Conservation (phyloP, 495 filamentous ascomycete species). For the Amorphotheca resinae region DNA sequence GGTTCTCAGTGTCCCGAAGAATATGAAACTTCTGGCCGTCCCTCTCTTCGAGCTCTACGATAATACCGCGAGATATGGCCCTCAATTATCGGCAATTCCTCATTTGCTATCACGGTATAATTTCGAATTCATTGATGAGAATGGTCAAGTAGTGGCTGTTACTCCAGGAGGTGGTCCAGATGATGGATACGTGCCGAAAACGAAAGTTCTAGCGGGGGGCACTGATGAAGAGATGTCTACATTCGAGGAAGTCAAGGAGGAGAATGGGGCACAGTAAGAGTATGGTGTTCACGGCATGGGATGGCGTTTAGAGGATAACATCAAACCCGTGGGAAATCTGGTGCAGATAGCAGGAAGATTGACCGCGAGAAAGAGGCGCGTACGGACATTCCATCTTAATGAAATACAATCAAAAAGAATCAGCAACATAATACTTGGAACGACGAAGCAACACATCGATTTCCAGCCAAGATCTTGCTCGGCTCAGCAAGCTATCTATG, state of each 20-base stretch:
- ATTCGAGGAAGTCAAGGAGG: constrained; percentile 12
- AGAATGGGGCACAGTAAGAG: constrained; percentile 23
- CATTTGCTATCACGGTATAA: constrained; percentile 89
- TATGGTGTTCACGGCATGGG: constrained; percentile 3
- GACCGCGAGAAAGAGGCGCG: no score
- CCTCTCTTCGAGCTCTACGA: constrained; percentile 97
- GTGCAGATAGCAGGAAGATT: no score
- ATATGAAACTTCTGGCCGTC: constrained; percentile 97
- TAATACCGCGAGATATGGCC: constrained; percentile 88
- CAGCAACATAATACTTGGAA: no score
- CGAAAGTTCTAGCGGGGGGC: constrained; percentile 66
- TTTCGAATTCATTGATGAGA: constrained; percentile 97
- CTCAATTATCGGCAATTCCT: constrained; percentile 90
- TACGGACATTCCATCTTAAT: no score
- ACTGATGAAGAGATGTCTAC: constrained; percentile 21
- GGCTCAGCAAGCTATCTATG: not conserved
- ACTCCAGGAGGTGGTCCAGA: constrained; percentile 59
- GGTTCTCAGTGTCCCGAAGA: constrained; percentile 95
- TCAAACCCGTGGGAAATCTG: not conserved
- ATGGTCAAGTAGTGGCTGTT: constrained; percentile 71
- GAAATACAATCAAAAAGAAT: no score
- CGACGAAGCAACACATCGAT: not conserved
- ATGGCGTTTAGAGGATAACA: constrained; percentile 13
- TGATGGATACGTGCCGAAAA: constrained; percentile 40
- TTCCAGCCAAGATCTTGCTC: not conserved